Percentiles rank a stretch among this genome's conserved stretches.
Conservation (phyloP, 2,329 filamentous ascomycete species). For the Davidsoniella neocaledoniae region DNA sequence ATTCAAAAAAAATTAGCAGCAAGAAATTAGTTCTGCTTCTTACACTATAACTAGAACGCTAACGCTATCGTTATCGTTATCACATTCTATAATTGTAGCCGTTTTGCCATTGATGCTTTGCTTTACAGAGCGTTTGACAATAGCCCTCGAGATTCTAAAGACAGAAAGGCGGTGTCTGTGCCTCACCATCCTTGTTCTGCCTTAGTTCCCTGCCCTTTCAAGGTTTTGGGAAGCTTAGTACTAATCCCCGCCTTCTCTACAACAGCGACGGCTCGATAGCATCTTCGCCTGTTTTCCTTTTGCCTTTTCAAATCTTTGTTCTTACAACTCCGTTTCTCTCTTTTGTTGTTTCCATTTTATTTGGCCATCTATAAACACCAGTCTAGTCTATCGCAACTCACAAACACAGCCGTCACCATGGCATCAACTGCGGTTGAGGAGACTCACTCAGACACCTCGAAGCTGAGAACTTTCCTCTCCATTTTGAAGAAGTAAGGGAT, state of each 20-base stretch:
- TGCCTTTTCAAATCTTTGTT: neutral
- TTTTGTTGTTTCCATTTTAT: neutral
- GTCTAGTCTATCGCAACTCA: neutral
- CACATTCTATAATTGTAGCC: neutral
- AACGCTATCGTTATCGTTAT: neutral
- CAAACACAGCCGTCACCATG: constrained; percentile 3
- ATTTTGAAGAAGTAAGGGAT: constrained; percentile 12
- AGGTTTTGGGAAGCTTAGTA: neutral
- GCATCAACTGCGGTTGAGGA: constrained; percentile 10
- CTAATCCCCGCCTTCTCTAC: constrained; percentile 1
- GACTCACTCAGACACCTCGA: constrained; percentile 9
- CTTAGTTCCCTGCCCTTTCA: constrained; percentile 1
- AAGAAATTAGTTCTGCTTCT: too few relatives aligned
- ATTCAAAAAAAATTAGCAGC: too few relatives aligned
- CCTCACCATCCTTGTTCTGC: neutral
- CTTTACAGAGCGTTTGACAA: neutral
- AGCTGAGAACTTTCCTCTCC: constrained; percentile 10
- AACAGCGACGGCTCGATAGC: neutral
- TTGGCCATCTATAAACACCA: neutral
- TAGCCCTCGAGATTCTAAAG: too few relatives aligned
- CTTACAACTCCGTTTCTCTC: neutral
- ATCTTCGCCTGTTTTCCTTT: neutral
- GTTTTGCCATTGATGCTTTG: neutral
- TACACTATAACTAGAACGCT: too few relatives aligned
- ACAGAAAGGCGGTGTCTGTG: constrained; percentile 7